These are phyloP conservation scores for Curvularia verruculosa DNA, from an alignment of 2,329 filamentous ascomycete species.

Conservation along the genomic window DNA sequence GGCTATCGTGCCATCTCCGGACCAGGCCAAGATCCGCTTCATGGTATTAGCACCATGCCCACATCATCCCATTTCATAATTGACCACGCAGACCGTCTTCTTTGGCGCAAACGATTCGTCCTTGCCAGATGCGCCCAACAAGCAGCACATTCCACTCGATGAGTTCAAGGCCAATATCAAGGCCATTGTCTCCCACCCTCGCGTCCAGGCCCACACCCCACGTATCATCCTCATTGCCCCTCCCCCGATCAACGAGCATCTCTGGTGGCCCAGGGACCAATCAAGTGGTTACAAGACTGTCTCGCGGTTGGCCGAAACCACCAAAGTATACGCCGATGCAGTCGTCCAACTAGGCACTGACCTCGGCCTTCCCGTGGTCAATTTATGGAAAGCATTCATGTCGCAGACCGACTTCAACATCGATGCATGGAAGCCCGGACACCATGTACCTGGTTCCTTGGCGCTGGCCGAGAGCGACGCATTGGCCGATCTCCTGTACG, in stretches of 20 bases:
- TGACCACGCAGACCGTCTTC: constrained; percentile 68
- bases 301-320: constrained; percentile 64
- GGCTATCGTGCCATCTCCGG: constrained; percentile 71
- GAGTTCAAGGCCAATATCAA: constrained; percentile 75
- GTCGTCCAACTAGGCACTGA: constrained; percentile 66
- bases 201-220: constrained; percentile 71
- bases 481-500: constrained; percentile 59
- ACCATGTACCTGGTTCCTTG: constrained; percentile 62
- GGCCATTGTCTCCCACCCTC: constrained; percentile 73
- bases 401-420: constrained; percentile 61
- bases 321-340: constrained; percentile 69
- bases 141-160: constrained; percentile 79
- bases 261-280: constrained; percentile 59
- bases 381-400: constrained; percentile 83
- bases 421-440: constrained; percentile 48
- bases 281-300: constrained; percentile 45
- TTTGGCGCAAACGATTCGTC: constrained; percentile 92
- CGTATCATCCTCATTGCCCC: constrained; percentile 80
- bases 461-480: constrained; percentile 63
- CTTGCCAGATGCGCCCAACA: constrained; percentile 64
- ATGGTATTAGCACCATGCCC: constrained; percentile 56
- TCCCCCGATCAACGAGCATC: constrained; percentile 81
- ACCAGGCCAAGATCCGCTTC: constrained; percentile 67
- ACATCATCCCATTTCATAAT: constrained; percentile 1
- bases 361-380: constrained; percentile 67